Base-by-base conservation (phyloP, 495 filamentous ascomycete genomes). In the Tuber indicum region DNA sequence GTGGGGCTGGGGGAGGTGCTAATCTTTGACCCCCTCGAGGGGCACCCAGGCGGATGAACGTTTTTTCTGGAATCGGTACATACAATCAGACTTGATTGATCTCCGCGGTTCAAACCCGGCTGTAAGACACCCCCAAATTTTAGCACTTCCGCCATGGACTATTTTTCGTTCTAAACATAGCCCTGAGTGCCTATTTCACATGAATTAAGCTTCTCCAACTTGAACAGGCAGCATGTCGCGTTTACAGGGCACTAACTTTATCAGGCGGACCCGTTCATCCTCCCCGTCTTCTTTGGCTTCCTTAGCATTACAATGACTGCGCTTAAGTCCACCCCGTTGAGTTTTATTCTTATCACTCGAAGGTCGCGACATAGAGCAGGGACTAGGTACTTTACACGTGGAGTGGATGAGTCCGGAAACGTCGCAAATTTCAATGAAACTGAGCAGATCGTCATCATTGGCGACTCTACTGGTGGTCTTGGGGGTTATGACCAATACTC, bases 361-460 rank as follows among this genome's bases (percentile, higher is more conserved):
- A 89, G 94, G 78, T 97, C 93, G 17, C 88, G 96, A 81, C 89
- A 97, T 84, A 88, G 94, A 79, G 94, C 89, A 26, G 96, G 96
- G 32, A 98, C 96, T 16, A 87, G 96, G 84, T 98, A 98, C 86
- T 94, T 98, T 83, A 95, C 96, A 0, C 90, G 96, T 75, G 96
- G 96, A 45, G 89, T 98, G 45, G 95, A 99, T 82, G 96, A 98
- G 77, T 86, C 94, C 78, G 96, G 96, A 23, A 89, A 98, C 84
- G 96, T 95, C 14, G 92, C 94, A 46, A 99, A 99, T 83, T 99
- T 94, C 87, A 99, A 99, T 82, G 96, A 99, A 87, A 98, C 96
- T 0, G 96, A 99, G 82, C 96, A 98, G 83, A 87, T 93, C 72
- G 87, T 97, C 72, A 89, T 99, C 52, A 84, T 99, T 77, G 97